Conservation (phyloP, 208 protist species). For the Porcisia hertigi region DNA sequence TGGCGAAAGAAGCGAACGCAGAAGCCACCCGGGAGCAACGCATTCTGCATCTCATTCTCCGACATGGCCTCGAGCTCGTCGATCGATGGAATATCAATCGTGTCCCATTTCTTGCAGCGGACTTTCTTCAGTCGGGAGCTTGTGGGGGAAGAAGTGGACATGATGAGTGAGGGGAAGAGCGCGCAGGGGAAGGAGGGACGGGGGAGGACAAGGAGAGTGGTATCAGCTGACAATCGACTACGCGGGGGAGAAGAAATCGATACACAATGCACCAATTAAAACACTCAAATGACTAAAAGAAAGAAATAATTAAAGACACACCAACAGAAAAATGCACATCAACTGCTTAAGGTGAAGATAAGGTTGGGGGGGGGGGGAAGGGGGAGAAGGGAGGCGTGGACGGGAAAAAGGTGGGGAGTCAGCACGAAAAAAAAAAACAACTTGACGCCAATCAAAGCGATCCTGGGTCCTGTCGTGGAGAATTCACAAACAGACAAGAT, state of each 20-base stretch:
- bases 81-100: constrained; percentile 53
- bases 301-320: background rate
- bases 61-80: constrained; percentile 50
- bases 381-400: too few species aligned
- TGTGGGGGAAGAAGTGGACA: constrained; percentile 15
- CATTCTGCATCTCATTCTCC: constrained; percentile 36
- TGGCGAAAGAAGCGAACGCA: constrained; percentile 76
- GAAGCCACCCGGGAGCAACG: constrained; percentile 54
- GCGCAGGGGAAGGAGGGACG: background rate
- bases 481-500: too few species aligned
- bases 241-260: background rate
- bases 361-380: too few species aligned
- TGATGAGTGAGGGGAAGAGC: background rate
- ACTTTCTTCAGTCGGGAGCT: constrained; percentile 40
- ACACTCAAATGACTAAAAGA: background rate
- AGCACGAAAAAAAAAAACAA: too few species aligned
- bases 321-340: too few species aligned
- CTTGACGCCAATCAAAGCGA: too few species aligned
- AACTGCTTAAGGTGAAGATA: too few species aligned
- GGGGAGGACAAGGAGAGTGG: background rate
- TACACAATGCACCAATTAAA: background rate
- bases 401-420: too few species aligned
- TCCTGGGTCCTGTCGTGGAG: too few species aligned
- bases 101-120: constrained; percentile 62
- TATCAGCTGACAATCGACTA: background rate